Conservation (phyloP, 345 rosid species). For the Bruguiera sexangula region DNA sequence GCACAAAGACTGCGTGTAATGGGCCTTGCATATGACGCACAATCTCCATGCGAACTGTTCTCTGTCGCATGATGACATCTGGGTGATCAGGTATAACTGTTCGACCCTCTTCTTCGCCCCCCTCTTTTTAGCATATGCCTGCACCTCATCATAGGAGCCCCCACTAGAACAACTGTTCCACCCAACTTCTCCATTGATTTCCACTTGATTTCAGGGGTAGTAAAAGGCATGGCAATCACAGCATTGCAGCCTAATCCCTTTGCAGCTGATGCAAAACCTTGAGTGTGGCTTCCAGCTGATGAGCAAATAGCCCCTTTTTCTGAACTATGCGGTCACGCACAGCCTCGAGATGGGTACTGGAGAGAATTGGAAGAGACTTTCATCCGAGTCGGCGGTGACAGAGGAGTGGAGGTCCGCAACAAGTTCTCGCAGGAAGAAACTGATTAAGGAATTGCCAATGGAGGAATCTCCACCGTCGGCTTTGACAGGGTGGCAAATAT, state of each 20-base stretch:
- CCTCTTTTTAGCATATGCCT: slow-evolving; percentile 66
- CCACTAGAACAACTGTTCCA: slow-evolving; percentile 73
- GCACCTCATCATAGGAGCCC: slow-evolving; percentile 93
- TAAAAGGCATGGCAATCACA: slow-evolving; percentile 79
- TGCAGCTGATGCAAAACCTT: slow-evolving; percentile 93
- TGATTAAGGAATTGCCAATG: background rate
- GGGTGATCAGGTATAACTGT: slow-evolving; percentile 96
- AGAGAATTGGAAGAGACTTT: slow-evolving; percentile 58
- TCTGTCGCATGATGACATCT: slow-evolving; percentile 88
- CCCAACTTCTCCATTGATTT: slow-evolving; percentile 74
- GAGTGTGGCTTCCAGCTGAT: slow-evolving; percentile 76
- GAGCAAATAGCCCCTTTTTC: too few species aligned
- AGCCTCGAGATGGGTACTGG: slow-evolving; percentile 71
- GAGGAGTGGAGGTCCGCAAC: background rate
- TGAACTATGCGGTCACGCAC: slow-evolving; percentile 33
- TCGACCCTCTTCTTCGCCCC: slow-evolving; percentile 59
- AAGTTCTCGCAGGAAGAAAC: background rate
- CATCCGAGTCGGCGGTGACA: background rate
- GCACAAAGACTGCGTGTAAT: slow-evolving; percentile 88
- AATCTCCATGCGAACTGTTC: slow-evolving; percentile 96
- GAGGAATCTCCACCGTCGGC: slow-evolving; percentile 16
- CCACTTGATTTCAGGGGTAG: slow-evolving; percentile 99
- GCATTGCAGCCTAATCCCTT: slow-evolving; percentile 65
- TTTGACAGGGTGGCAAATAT: slow-evolving; percentile 19
- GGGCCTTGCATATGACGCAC: slow-evolving; percentile 68